Base-by-base conservation (phyloP, 495 filamentous ascomycete genomes). In the Aspergillus nidulans region DNA sequence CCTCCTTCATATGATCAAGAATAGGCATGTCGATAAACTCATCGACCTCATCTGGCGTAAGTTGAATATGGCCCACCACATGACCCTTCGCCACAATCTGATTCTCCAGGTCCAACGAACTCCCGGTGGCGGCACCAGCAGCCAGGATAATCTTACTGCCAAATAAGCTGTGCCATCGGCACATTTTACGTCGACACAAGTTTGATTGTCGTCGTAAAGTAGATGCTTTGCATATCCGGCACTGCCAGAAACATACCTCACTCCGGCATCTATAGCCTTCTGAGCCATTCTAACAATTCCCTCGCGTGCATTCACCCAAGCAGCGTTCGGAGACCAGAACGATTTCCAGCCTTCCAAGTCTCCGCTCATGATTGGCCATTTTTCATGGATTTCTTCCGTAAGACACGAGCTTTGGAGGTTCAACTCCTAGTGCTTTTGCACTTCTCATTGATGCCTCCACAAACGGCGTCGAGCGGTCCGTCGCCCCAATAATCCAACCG, bases 51-150 rank as follows among this genome's bases (percentile, higher is more conserved):
- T 40, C 52, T 1, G 65, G 57, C 3, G 56, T 63, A 6, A 68
- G 56, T 23, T 65, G 65, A 19, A 68, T 68, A 56, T 65, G 61
- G 0, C 54, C 65, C 6, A 68, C 65, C 19, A 44, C 23, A 20
- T 68, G 65, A 0, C 63, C 63, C 46, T 63, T 62, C 3, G 66
- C 63, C 5, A 49, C 55, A 8, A 68, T 60, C 44, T 73, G 70
- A 9, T 56, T 62, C 2, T 73, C 42, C 24, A 72, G 16, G 26
- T 73, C 69, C n/a, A 73, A 54, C 28, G 73, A 55, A 13, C 69
- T 66, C 26, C 71, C 69, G 19, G 68, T 53, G 26, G 30, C 30
- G 30, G 30, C 30, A 6, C 30, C 30, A 34, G 30, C 30, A 34
- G 30, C 30, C 9, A 66, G 63, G 21, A 74, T 49, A 38, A 74